Evolutionary conservation across 2,329 filamentous ascomycete genomes (phyloP).

Genomic region (Sporothrix brasiliensis): DNA sequence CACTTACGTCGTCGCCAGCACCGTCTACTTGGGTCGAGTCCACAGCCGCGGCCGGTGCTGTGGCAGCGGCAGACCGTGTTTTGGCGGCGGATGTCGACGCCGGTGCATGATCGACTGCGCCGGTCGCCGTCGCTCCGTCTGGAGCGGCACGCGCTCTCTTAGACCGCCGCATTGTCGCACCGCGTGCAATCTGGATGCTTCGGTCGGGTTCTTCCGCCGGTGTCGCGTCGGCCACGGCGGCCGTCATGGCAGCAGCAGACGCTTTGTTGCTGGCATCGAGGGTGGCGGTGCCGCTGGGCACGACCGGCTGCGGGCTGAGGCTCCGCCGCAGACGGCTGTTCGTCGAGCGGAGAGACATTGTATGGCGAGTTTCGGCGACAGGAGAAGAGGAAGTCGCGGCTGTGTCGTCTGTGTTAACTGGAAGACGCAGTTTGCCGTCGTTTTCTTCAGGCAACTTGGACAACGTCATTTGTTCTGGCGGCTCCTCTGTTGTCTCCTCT

Average conservation of each 20-base stretch:
- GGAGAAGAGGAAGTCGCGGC: not conserved
- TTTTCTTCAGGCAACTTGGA: not conserved
- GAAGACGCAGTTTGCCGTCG: not conserved
- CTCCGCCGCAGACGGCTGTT: constrained; percentile 21
- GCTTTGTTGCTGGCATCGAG: not conserved
- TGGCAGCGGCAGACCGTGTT: not conserved
- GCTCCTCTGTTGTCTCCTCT: not conserved
- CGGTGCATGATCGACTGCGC: not conserved
- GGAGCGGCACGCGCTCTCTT: constrained; percentile 8
- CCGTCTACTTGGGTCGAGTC: not conserved
- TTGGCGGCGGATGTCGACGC: not conserved
- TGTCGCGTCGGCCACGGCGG: not conserved
- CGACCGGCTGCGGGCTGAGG: constrained; percentile 16
- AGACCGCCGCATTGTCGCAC: constrained; percentile 25
- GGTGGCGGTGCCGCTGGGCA: not conserved
- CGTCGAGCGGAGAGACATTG: constrained; percentile 34
- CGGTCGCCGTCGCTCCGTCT: not conserved
- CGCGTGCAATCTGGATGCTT: constrained; percentile 37
- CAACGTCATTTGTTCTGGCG: not conserved
- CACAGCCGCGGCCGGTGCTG: not conserved
- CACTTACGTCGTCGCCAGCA: constrained; percentile 24
- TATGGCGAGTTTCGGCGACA: constrained; percentile 28
- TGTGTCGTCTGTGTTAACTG: not conserved
- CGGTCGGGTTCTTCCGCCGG: not conserved
- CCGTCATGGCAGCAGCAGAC: not conserved